phyloP scores from a whole-genome alignment of 495 filamentous ascomycete genomes.

The Ramalina peruviana region DNA sequence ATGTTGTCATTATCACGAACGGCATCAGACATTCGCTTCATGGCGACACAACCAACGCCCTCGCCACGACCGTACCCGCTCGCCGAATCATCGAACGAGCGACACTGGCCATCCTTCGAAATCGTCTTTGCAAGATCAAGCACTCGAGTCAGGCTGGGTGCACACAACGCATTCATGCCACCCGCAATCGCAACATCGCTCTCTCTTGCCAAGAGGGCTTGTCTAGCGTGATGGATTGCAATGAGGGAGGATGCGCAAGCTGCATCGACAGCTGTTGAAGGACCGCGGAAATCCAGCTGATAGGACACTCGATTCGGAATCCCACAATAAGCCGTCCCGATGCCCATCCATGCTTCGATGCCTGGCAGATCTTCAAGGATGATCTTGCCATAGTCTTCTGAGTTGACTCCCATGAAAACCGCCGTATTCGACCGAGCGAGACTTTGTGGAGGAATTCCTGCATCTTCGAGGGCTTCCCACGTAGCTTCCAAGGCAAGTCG shows the following conservation, averaged over 20 bases:
- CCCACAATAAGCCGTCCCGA: not conserved
- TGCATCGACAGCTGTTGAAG: not conserved
- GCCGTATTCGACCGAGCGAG: constrained; percentile 15
- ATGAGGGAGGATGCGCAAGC: constrained; percentile 21
- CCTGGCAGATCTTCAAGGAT: not conserved
- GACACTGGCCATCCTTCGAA: constrained; percentile 17
- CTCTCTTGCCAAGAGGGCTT: constrained; percentile 27
- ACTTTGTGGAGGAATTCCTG: constrained; percentile 29
- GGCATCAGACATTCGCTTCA: constrained; percentile 22
- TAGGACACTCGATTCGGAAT: constrained; percentile 35
- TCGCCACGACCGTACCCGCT: constrained; percentile 27
- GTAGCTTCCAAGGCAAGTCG: constrained; percentile 54
- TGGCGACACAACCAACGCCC: constrained; percentile 16
- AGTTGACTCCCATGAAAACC: constrained; percentile 17
- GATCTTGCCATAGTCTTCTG: not conserved
- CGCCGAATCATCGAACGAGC: constrained; percentile 20
- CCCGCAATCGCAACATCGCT: constrained; percentile 26
- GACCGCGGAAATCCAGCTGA: constrained; percentile 73
- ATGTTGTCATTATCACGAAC: constrained; percentile 22
- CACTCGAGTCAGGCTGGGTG: constrained; percentile 18
- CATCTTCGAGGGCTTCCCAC: constrained; percentile 68
- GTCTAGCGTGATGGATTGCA: constrained; percentile 22
- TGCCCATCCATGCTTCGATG: constrained; percentile 33
- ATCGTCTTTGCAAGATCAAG: constrained; percentile 20
- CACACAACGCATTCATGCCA: constrained; percentile 29